A percentile compares a stretch with the other conserved stretches of the same genome.
Conservation (phyloP, 352 stramenopile genomes). For the Phytophthora rubi region DNA sequence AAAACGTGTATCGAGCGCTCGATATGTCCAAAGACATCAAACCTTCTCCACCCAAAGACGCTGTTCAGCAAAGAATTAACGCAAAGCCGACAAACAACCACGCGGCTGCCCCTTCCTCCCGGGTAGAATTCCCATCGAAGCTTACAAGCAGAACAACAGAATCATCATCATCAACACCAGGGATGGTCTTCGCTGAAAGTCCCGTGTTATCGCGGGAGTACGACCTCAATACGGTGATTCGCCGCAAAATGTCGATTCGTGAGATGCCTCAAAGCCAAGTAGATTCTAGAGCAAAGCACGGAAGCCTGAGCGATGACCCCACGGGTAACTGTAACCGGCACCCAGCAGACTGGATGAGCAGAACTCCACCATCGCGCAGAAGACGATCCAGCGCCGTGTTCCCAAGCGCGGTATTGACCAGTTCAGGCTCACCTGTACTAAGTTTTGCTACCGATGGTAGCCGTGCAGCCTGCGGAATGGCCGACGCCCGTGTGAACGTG, state of each 20-base stretch:
- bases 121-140: constrained; percentile 9
- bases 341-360: constrained; percentile 31
- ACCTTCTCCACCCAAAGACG: constrained; percentile 36
- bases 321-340: constrained; percentile 17
- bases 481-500: constrained; percentile 47
- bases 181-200: constrained; percentile 37
- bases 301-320: constrained; percentile 1
- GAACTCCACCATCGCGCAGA: constrained; percentile 31
- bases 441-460: constrained; percentile 56
- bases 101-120: not conserved
- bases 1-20: constrained; percentile 81
- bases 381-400: constrained; percentile 35
- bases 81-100: constrained; percentile 13
- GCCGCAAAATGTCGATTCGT: constrained; percentile 75
- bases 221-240: constrained; percentile 81
- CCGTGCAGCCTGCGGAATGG: constrained; percentile 59
- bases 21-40: constrained; percentile 81
- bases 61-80: constrained; percentile 25
- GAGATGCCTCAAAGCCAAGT: constrained; percentile 34
- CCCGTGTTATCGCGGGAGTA: constrained; percentile 63
- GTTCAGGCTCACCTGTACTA: constrained; percentile 49
- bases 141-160: not conserved
- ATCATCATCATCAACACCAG: constrained; percentile 8
- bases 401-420: constrained; percentile 31
- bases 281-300: constrained; percentile 7